Evolutionary conservation across 139 green algal species (phyloP).

Genomic region (Chlamydomonas sp.): DNA sequence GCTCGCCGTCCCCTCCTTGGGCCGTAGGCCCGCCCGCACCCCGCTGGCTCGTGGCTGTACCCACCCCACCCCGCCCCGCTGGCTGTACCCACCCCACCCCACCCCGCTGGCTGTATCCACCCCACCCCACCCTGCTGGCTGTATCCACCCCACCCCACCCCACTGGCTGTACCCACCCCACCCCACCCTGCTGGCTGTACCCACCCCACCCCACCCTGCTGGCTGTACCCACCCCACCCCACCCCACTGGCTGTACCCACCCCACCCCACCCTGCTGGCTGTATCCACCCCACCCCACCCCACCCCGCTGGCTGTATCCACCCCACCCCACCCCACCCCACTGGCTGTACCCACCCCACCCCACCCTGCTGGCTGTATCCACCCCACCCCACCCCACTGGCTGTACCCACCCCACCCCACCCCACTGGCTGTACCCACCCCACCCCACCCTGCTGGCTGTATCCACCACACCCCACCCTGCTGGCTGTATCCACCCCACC

Average conservation of each 20-base stretch:
- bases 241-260: no score
- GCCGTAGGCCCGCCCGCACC: no score
- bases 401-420: background rate
- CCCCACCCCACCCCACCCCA: background rate
- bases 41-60: no score
- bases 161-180: background rate
- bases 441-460: background rate
- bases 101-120: background rate
- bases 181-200: no score
- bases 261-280: background rate
- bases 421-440: no score
- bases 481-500: no score
- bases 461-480: background rate
- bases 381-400: background rate
- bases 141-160: background rate
- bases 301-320: no score
- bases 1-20: no score
- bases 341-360: background rate
- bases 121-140: no score
- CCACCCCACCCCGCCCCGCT: background rate
- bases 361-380: no score
- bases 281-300: background rate
- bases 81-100: background rate
- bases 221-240: background rate
- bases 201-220: background rate